phyloP scores from a whole-genome alignment of 2,329 filamentous ascomycete genomes.

The Hortaea werneckii region DNA sequence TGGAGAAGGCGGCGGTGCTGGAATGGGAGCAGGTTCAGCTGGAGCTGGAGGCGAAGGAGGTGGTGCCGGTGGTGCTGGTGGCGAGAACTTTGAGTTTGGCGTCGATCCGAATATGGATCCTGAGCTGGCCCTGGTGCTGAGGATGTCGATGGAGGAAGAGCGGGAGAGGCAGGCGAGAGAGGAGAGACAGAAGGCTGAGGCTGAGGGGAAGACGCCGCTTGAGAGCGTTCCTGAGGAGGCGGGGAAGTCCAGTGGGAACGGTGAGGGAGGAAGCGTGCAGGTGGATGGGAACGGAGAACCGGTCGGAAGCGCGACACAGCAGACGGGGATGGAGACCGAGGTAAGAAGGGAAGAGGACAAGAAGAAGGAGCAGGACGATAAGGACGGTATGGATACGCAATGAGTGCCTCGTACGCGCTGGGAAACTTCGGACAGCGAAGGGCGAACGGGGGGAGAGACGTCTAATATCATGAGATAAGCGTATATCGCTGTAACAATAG shows the following conservation, averaged over 20 bases:
- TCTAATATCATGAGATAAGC: too few species aligned
- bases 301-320: slow-evolving; percentile 8
- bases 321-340: slow-evolving; percentile 11
- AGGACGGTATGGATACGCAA: slow-evolving; percentile 20
- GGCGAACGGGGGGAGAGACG: too few species aligned
- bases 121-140: slow-evolving; percentile 82
- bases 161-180: slow-evolving; percentile 85
- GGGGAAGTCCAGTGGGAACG: slow-evolving; percentile 47
- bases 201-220: slow-evolving; percentile 63
- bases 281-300: slow-evolving; percentile 19
- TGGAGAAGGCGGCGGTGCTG: slow-evolving; percentile 59
- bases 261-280: slow-evolving; percentile 44
- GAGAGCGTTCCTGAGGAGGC: slow-evolving; percentile 66
- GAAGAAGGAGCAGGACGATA: slow-evolving; percentile 18
- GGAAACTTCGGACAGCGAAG: too few species aligned
- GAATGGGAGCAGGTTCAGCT: slow-evolving; percentile 45
- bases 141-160: slow-evolving; percentile 98
- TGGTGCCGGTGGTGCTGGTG: slow-evolving; percentile 44
- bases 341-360: slow-evolving; percentile 17
- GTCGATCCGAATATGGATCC: slow-evolving; percentile 88
- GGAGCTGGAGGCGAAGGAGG: slow-evolving; percentile 32
- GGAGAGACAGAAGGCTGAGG: slow-evolving; percentile 58
- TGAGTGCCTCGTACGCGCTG: too few species aligned
- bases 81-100: slow-evolving; percentile 70
- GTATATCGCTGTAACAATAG: too few species aligned